phyloP scores from a whole-genome alignment of 1,284 basidiomycete species.

The Mycosarcoma mackinlayi region DNA sequence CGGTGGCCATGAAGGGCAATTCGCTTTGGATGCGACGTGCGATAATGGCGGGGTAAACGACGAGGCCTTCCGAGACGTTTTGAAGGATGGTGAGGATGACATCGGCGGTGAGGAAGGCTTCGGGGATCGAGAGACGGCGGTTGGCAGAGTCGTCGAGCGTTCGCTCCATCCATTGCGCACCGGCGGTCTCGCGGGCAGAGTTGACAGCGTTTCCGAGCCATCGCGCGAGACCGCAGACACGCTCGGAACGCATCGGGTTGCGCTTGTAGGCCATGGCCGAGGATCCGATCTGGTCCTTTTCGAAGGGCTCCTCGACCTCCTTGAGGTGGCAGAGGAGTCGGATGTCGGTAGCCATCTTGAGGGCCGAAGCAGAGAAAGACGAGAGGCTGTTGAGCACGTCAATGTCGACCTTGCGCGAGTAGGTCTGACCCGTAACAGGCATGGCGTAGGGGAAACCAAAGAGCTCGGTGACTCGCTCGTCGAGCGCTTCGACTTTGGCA shows the following conservation, averaged over 20 bases:
- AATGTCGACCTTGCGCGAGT: conserved; percentile 96
- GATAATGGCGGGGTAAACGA: conserved; percentile 97
- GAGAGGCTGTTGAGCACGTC: conserved; percentile 91
- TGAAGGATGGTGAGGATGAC: conserved; percentile 94
- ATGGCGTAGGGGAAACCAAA: conserved; percentile 93
- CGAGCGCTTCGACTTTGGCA: conserved; percentile 88
- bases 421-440: conserved; percentile 98
- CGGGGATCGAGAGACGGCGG: conserved; percentile 92
- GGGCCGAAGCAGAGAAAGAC: conserved; percentile 91
- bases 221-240: conserved; percentile 94
- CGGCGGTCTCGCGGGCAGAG: conserved; percentile 70
- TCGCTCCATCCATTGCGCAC: conserved; percentile 68
- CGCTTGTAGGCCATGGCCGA: conserved; percentile 99
- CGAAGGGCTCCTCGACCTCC: conserved; percentile 99
- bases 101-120: conserved; percentile 96
- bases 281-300: conserved; percentile 95
- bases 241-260: conserved; percentile 98
- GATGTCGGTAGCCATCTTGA: conserved; percentile 98
- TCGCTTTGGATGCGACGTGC: conserved; percentile 90
- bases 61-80: conserved; percentile 95
- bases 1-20: conserved; percentile 93
- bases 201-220: conserved; percentile 73
- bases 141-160: conserved; percentile 78
- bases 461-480: conserved; percentile 79
- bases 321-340: conserved; percentile 72